Evolutionary conservation across 139 green algal species (phyloP).

Genomic region (Coccomyxa sp.): DNA sequence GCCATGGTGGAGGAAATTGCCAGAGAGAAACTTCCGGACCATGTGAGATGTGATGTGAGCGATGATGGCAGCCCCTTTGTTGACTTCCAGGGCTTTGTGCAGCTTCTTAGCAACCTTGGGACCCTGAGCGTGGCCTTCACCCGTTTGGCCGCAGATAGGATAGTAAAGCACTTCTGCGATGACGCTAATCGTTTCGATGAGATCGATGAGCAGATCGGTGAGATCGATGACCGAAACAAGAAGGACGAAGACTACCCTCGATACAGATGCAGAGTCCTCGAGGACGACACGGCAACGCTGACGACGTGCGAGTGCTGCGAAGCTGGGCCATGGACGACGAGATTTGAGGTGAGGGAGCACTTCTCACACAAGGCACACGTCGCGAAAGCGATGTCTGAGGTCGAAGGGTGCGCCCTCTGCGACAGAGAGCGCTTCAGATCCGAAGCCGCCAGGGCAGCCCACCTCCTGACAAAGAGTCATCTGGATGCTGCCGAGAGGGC

Average conservation of each 20-base stretch:
- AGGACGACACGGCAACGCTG: neutral
- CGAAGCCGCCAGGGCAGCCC: neutral
- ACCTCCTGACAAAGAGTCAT: neutral
- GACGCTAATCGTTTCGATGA: neutral
- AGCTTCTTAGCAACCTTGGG: neutral
- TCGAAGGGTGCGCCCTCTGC: neutral
- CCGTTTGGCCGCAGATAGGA: neutral
- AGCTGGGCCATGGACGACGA: neutral
- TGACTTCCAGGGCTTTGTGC: neutral
- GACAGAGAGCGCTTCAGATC: neutral
- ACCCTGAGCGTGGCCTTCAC: neutral
- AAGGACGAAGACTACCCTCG: neutral
- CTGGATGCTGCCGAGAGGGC: neutral
- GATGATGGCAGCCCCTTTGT: neutral
- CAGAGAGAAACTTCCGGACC: neutral
- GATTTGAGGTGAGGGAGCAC: neutral
- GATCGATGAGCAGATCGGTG: neutral
- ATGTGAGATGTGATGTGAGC: slow-evolving; percentile 1
- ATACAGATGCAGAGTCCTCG: neutral
- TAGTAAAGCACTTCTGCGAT: slow-evolving; percentile 1
- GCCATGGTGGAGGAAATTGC: too few species aligned
- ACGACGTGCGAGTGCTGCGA: neutral
- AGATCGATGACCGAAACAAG: too few species aligned
- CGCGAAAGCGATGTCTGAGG: neutral
- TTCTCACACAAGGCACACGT: neutral